Evolutionary conservation across 345 rosid genomes (phyloP).

Genomic region (Eucalyptus decipiens): DNA sequence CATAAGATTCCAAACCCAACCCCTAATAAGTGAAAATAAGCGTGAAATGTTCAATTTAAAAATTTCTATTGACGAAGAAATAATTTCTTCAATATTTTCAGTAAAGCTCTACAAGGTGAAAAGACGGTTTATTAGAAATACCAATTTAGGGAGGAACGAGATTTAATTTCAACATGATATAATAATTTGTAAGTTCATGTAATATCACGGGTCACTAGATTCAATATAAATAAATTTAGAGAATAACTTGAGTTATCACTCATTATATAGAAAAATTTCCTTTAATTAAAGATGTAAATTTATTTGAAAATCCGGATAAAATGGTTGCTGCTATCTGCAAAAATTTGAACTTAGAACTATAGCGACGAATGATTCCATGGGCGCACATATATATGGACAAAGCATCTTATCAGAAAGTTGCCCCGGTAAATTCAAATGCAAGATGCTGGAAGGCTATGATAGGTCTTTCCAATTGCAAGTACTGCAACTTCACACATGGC

Average conservation of each 20-base stretch:
- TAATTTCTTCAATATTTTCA: no score
- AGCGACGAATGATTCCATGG: neutral
- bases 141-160: neutral
- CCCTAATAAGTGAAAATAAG: neutral
- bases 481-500: neutral
- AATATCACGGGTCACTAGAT: neutral
- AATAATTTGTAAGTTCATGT: no score
- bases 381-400: neutral
- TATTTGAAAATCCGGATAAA: no score
- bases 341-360: no score
- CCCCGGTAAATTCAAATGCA: no score
- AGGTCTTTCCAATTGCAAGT: neutral
- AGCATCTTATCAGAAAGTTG: neutral
- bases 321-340: no score
- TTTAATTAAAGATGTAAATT: neutral
- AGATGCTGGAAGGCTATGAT: neutral
- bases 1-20: neutral
- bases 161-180: no score
- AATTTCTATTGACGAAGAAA: neutral
- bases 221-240: neutral
- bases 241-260: neutral
- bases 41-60: no score
- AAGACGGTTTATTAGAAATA: no score
- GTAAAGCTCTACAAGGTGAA: neutral
- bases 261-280: no score